Base-by-base conservation (phyloP, 148 eudicot genomes). In the Rhododendron molle region DNA sequence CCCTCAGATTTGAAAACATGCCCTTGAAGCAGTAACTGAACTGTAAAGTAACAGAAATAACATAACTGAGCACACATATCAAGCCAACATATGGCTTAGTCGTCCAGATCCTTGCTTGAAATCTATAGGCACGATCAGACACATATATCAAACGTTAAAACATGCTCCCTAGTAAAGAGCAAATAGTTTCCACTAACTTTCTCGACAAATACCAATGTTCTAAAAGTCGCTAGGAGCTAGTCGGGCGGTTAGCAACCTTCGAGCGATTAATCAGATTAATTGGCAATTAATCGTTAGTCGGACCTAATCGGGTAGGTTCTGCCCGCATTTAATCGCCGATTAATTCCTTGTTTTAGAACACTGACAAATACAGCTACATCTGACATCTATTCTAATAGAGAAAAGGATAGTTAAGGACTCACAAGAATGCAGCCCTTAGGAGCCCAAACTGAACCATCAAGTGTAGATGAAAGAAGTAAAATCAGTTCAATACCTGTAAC, bases 401-500 rank as follows among this genome's bases (percentile, higher is more conserved):
- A 60, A 56, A 21, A 50, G 15, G 21, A 47, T 52, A 52, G 40
- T 67, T 80, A 80, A 16, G 54, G 58, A 21, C 58, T 50, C 56
- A 47, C 49, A 49, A 60, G 38, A 28, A 69, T 67, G 78, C 43
- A 44, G 78, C 77, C 34, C 40, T 69, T 21, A 13, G 50, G 16
- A 60, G 6, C 15, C 6, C 32, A 56, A 9, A 32, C 62, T 43
- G 28, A 34, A 28, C 54, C 16, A 38, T 49, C 76, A 38, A 83
- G 30, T 23, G 7, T 67, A 23, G 14, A 49, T 7, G 58, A 67
- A 84, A 58, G 85, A 38, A 74, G 2, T 26, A 72, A 36, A 83
- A 23, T 80, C 7, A 28, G 56, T 58, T 56, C 76, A 44, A 73
- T 92, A 97, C 99, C 98, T 94, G 92, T 77, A 97, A 83, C 82